Base-by-base conservation (phyloP, 208 protist species). In the Sergeia podlipaevii region DNA sequence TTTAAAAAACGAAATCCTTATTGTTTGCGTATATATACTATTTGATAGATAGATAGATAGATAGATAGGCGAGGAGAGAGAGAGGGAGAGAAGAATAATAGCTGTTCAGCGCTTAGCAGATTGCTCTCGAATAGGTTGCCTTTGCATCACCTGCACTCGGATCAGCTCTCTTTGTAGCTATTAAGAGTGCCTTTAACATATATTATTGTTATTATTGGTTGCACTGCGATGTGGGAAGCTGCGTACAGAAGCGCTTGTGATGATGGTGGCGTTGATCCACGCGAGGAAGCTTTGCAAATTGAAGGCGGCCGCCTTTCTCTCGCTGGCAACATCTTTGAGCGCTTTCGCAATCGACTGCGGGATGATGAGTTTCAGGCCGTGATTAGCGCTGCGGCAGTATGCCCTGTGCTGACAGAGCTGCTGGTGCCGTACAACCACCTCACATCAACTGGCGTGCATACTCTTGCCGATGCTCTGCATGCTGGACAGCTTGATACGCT, bases 351-450 rank as follows among this genome's bases (percentile, higher is more conserved):
- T 17, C 80, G 79, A 20, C n/a, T 93, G 11, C 57, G 33, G 0
- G 85, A 93, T 45, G 61, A 54, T 13, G 85, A 93, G 6, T 46
- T 88, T n/a, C 43, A 56, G 26, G 77, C 70, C 1, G 43, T 93
- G 8, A 8, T 68, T 11, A 3, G 49, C 23, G 71, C 61, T n/a
- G 66, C 68, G 18, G 38, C 49, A 0, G 38, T 44, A 27, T 58
- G 59, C 47, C 38, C 53, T 2, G 30, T 54, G 2, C 20, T 93
- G 15, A 42, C 60, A 4, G 66, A 70, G 17, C 20, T 93, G 10
- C 49, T 71, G 39, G 23, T 93, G 5, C 70, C 77, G 5, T 88
- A 89, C 77, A 90, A 93, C 61, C 61, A 43, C 45, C 69, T 93
- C 20, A 50, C 62, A n/a, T 65, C 66, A 6, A 38, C 27, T 6